A percentile compares a stretch with the other conserved stretches of the same genome.
phyloP scores from a whole-genome alignment of 352 stramenopile genomes.

The Phytophthora tentaculata region DNA sequence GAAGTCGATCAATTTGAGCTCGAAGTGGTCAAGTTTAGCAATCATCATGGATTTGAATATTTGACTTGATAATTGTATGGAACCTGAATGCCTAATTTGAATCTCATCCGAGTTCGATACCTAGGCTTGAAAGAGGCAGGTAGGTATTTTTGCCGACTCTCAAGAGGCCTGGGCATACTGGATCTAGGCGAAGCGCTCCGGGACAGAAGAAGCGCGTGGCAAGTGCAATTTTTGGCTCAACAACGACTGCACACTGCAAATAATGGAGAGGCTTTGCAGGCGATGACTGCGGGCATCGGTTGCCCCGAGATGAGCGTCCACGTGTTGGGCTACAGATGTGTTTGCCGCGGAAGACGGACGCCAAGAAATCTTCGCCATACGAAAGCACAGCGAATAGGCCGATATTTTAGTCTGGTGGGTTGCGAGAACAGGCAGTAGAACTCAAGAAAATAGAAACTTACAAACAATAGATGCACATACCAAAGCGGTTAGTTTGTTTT shows the following conservation, averaged over 20 bases:
- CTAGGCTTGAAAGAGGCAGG: too few species aligned
- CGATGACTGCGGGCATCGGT: slow-evolving; percentile 19
- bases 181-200: neutral
- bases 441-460: neutral
- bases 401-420: neutral
- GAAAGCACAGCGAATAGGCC: slow-evolving; percentile 1
- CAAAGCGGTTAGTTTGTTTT: too few species aligned
- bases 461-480: too few species aligned
- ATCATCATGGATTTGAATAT: too few species aligned
- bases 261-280: slow-evolving; percentile 10
- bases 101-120: too few species aligned
- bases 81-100: too few species aligned
- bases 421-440: neutral
- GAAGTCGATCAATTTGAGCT: too few species aligned
- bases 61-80: too few species aligned
- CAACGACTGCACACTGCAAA: slow-evolving; percentile 25
- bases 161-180: too few species aligned
- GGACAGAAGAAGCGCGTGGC: slow-evolving; percentile 28
- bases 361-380: slow-evolving; percentile 4
- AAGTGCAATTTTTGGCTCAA: slow-evolving; percentile 27
- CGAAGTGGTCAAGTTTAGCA: too few species aligned
- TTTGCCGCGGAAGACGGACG: neutral
- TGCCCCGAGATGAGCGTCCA: slow-evolving; percentile 4
- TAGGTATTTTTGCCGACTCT: too few species aligned
- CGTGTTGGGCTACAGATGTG: slow-evolving; percentile 7